A percentile compares a stretch with the other conserved stretches of the same genome.
These are phyloP conservation scores for Daldinia vernicosa DNA, from an alignment of 495 filamentous ascomycete genomes.

Conservation along the genomic window DNA sequence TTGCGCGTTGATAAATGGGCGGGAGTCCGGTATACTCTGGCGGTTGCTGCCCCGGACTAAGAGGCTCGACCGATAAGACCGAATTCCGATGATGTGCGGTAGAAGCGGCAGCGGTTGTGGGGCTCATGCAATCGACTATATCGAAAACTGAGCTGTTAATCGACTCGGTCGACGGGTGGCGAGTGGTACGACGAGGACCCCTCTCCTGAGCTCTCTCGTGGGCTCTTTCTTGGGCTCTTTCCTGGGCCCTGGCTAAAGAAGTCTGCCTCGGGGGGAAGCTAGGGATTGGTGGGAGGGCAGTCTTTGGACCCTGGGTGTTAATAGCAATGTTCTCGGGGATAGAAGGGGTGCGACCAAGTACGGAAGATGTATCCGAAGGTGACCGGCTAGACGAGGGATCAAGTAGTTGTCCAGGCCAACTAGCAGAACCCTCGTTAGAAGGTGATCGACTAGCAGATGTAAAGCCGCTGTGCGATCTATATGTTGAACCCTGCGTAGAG, in stretches of 20 bases:
- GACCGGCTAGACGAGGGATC: constrained; percentile 29
- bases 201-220: constrained; percentile 9
- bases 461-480: constrained; percentile 38
- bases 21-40: constrained; percentile 40
- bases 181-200: constrained; percentile 31
- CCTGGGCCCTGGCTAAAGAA: constrained; percentile 31
- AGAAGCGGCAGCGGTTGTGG: constrained; percentile 11
- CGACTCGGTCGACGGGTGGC: constrained; percentile 44
- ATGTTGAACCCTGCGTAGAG: constrained; percentile 43
- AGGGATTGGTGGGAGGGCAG: constrained; percentile 19
- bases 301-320: constrained; percentile 25
- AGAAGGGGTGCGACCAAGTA: constrained; percentile 24
- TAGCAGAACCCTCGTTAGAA: constrained; percentile 22
- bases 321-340: constrained; percentile 37
- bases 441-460: constrained; percentile 32
- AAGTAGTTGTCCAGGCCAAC: constrained; percentile 27
- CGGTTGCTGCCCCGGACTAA: constrained; percentile 25
- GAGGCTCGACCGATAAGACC: constrained; percentile 23
- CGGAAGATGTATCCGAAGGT: constrained; percentile 34
- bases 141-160: constrained; percentile 49
- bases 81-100: constrained; percentile 20
- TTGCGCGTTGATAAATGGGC: constrained; percentile 35
- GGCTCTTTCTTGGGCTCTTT: neutral
- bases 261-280: constrained; percentile 40
- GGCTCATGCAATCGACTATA: constrained; percentile 41